Base-by-base conservation (phyloP, 1,284 basidiomycete genomes). In the Porogramme epimiltina region DNA sequence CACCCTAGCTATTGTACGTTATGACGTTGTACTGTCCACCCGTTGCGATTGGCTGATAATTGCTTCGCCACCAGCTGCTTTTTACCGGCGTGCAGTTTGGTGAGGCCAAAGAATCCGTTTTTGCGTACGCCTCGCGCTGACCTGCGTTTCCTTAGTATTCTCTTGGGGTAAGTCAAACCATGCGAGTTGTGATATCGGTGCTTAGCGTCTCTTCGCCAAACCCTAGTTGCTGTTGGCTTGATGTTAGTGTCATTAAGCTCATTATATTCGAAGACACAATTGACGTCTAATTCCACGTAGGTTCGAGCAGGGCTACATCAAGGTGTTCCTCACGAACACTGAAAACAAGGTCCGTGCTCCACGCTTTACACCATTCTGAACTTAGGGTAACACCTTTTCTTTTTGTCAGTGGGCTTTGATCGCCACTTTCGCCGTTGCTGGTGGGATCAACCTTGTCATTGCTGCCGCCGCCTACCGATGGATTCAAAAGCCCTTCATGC, bases 361-460 rank as follows among this genome's bases (percentile, higher is more conserved):
- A n/a, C n/a, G n/a, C n/a, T n/a, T n/a, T n/a, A n/a, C n/a, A n/a
- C n/a, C n/a, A n/a, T n/a, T n/a, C n/a, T n/a, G n/a, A n/a, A n/a
- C n/a, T n/a, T n/a, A n/a, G n/a, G n/a, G n/a, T n/a, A n/a, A n/a
- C n/a, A n/a, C n/a, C n/a, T n/a, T 9, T 3, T 28, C n/a, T 4
- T 25, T 16, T 3, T 23, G 22, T 41, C 26, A 59, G 57, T 59
- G 57, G 57, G 42, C 54, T 31, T 40, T 51, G 49, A 26, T 50
- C 6, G 26, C 44, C 2, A 53, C 54, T 2, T 55, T 46, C 37
- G 37, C 39, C 1, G 25, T 55, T 5, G 42, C 51, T 3, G 41
- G 26, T 8, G 54, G 48, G 2, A 25, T 59, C 23, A 47, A 59
- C 43, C 19, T 54, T 10, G 39, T 39, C 16, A 26, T 55, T 16